Conservation (phyloP, 305 asterid species). For the Solanum chacoense region DNA sequence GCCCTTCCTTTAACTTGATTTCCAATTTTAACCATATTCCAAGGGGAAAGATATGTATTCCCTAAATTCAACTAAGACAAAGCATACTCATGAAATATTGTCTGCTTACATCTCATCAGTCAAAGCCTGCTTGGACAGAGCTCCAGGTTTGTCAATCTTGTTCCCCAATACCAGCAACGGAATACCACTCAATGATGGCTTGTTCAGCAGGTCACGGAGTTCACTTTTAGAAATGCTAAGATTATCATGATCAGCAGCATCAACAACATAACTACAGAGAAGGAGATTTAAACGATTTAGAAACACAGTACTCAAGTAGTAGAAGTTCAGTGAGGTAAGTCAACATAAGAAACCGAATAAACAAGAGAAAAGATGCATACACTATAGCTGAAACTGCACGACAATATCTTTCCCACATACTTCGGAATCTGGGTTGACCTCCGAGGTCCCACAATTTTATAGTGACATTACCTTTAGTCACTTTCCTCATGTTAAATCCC, state of each 20-base stretch:
- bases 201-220: conserved; percentile 79
- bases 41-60: background rate
- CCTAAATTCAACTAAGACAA: background rate
- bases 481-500: conserved; percentile 93
- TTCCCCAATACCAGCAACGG: conserved; percentile 88
- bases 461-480: conserved; percentile 94
- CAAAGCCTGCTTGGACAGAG: conserved; percentile 69
- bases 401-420: conserved; percentile 98
- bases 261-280: conserved; percentile 65
- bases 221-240: conserved; percentile 63
- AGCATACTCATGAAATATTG: background rate
- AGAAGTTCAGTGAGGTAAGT: background rate
- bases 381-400: conserved; percentile 98
- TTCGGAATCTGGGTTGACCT: conserved; percentile 94
- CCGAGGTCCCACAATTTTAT: conserved; percentile 99
- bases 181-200: conserved; percentile 78
- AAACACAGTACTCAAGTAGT: background rate
- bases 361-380: conserved; percentile 29
- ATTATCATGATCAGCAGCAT: conserved; percentile 90
- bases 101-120: conserved; percentile 76
- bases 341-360: background rate
- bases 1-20: background rate
- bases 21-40: background rate
- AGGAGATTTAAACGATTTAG: background rate
- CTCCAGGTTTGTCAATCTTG: conserved; percentile 82